phyloP scores from a whole-genome alignment of 2,329 filamentous ascomycete species.

The Trichophyton rubrum region DNA sequence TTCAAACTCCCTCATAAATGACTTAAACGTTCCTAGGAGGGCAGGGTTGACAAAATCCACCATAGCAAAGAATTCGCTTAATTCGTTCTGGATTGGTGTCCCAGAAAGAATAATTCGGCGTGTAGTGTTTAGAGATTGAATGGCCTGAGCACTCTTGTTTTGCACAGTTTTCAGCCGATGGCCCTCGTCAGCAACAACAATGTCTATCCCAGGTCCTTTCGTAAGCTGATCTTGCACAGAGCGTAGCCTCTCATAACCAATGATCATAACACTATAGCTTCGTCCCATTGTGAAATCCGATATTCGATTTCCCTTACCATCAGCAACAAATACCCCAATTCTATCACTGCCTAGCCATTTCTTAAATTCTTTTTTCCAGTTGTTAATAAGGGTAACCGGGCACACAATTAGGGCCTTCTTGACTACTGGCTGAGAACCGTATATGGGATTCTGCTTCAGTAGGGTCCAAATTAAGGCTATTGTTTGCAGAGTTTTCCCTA shows the following conservation, averaged over 20 bases:
- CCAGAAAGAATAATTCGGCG: constrained; percentile 52
- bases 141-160: constrained; percentile 55
- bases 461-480: constrained; percentile 61
- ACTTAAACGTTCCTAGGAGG: constrained; percentile 48
- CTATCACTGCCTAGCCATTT: constrained; percentile 63
- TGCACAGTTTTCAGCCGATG: constrained; percentile 56
- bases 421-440: constrained; percentile 47
- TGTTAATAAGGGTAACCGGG: constrained; percentile 58
- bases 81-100: constrained; percentile 56
- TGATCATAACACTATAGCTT: constrained; percentile 58
- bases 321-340: constrained; percentile 55
- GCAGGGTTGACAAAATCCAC: constrained; percentile 59
- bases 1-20: constrained; percentile 54
- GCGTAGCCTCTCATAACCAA: constrained; percentile 59
- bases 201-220: constrained; percentile 52
- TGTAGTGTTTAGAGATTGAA: constrained; percentile 50
- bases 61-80: constrained; percentile 55
- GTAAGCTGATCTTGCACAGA: constrained; percentile 53
- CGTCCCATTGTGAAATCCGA: constrained; percentile 58
- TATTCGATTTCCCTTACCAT: constrained; percentile 47
- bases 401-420: constrained; percentile 62
- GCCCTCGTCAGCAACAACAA: constrained; percentile 58
- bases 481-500: constrained; percentile 62
- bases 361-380: constrained; percentile 60
- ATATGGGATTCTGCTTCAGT: constrained; percentile 57